Conservation (phyloP, 805 yeast genomes). For the Starmerella asiatica region DNA sequence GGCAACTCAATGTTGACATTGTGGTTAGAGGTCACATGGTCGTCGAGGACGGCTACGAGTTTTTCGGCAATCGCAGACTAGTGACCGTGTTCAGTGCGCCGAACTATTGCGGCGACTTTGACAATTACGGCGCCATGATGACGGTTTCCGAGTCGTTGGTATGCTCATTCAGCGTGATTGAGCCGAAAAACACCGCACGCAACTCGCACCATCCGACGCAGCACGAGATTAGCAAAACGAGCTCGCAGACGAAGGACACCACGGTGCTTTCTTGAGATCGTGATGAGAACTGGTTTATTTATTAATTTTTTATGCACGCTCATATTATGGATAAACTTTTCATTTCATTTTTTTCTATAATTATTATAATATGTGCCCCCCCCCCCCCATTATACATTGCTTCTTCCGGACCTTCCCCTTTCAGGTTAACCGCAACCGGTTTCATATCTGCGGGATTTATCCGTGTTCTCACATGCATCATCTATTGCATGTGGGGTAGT, state of each 20-base stretch:
- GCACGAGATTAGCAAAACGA: not conserved
- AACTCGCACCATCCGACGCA: not conserved
- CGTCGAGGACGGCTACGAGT: conserved; percentile 68
- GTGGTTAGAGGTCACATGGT: conserved; percentile 85
- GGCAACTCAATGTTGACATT: conserved; percentile 59
- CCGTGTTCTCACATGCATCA: no score
- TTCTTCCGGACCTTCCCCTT: no score
- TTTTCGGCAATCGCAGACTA: conserved; percentile 52
- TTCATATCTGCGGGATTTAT: no score
- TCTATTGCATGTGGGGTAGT: no score
- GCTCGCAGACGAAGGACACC: not conserved
- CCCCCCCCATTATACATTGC: no score
- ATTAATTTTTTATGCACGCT: not conserved
- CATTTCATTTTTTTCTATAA: no score
- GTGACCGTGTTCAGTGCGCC: conserved; percentile 69
- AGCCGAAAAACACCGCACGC: conserved; percentile 37
- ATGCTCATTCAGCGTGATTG: conserved; percentile 84
- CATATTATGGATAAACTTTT: not conserved
- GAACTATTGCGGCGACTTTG: conserved; percentile 66
- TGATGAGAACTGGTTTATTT: not conserved
- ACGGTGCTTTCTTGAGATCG: not conserved
- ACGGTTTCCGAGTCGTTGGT: conserved; percentile 78
- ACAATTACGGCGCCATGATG: conserved; percentile 98
- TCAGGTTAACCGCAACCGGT: no score
- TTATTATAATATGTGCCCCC: no score